phyloP scores from a whole-genome alignment of 352 stramenopile species.

The Pythium periplocum region DNA sequence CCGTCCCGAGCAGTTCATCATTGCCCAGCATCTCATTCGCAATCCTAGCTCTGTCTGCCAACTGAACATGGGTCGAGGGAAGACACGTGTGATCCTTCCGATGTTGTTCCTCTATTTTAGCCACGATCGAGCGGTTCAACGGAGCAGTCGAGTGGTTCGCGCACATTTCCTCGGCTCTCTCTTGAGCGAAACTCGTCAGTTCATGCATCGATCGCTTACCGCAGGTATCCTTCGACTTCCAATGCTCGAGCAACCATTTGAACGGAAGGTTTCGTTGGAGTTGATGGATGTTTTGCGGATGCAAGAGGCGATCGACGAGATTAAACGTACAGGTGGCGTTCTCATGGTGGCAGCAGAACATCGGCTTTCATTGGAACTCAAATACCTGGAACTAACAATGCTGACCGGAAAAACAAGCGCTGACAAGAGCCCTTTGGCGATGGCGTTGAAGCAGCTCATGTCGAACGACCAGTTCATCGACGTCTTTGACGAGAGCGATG shows the following conservation, averaged over 20 bases:
- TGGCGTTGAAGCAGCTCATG: slow-evolving; percentile 15
- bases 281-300: slow-evolving; percentile 23
- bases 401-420: background rate
- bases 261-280: slow-evolving; percentile 45
- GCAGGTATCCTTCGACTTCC: slow-evolving; percentile 32
- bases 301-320: slow-evolving; percentile 27
- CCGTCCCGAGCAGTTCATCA: slow-evolving; percentile 66
- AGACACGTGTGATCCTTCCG: slow-evolving; percentile 83
- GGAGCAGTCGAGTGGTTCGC: slow-evolving; percentile 25
- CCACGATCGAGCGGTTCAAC: background rate
- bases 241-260: slow-evolving; percentile 63
- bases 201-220: slow-evolving; percentile 57
- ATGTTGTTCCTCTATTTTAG: slow-evolving; percentile 77
- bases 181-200: slow-evolving; percentile 58
- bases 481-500: slow-evolving; percentile 86
- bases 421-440: too few species aligned
- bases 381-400: slow-evolving; percentile 42
- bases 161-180: slow-evolving; percentile 57
- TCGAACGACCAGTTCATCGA: slow-evolving; percentile 53
- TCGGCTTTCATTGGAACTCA: slow-evolving; percentile 84
- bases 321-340: slow-evolving; percentile 33
- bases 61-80: slow-evolving; percentile 87
- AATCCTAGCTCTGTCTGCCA: slow-evolving; percentile 63
- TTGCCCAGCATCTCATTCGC: slow-evolving; percentile 67
- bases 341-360: slow-evolving; percentile 83